Percentiles rank a stretch among this genome's conserved stretches.
Evolutionary conservation across 352 stramenopile species (phyloP).

Genomic region (Globisporangium ultimum): DNA sequence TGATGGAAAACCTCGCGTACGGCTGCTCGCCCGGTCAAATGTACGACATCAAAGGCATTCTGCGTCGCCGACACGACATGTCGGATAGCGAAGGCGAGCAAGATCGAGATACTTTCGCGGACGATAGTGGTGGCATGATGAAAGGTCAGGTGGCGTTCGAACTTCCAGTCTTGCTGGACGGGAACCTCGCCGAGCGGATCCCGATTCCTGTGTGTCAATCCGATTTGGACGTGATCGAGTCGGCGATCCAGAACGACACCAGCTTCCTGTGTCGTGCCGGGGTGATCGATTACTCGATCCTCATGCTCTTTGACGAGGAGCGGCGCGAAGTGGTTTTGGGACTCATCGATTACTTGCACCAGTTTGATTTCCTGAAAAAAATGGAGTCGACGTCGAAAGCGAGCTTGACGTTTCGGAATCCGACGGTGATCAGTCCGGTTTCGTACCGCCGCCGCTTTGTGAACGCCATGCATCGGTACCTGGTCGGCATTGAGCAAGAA

Average conservation of each 20-base stretch:
- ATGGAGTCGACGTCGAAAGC: slow-evolving; percentile 89
- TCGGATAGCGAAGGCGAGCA: slow-evolving; percentile 35
- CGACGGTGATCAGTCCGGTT: slow-evolving; percentile 79
- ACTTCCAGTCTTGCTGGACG: slow-evolving; percentile 74
- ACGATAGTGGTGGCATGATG: slow-evolving; percentile 27
- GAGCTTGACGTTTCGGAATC: slow-evolving; percentile 76
- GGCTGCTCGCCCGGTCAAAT: slow-evolving; percentile 74
- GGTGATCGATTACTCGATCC: slow-evolving; percentile 86
- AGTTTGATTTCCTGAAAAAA: slow-evolving; percentile 89
- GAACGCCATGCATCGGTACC: slow-evolving; percentile 80
- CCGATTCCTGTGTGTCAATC: slow-evolving; percentile 68
- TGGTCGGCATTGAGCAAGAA: slow-evolving; percentile 76
- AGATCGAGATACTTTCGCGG: slow-evolving; percentile 29
- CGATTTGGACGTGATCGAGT: slow-evolving; percentile 58
- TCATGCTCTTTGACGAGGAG: slow-evolving; percentile 82
- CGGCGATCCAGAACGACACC: slow-evolving; percentile 77
- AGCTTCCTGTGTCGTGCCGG: slow-evolving; percentile 65
- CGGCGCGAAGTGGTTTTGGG: slow-evolving; percentile 69
- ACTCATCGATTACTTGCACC: slow-evolving; percentile 85
- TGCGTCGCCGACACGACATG: slow-evolving; percentile 64
- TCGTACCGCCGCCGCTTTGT: slow-evolving; percentile 80
- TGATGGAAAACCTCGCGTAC: slow-evolving; percentile 87
- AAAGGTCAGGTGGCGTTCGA: slow-evolving; percentile 51
- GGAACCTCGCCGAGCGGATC: slow-evolving; percentile 77
- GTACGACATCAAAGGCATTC: slow-evolving; percentile 86